Conservation (phyloP, 257 asterid species). For the Gentiana straminea region DNA sequence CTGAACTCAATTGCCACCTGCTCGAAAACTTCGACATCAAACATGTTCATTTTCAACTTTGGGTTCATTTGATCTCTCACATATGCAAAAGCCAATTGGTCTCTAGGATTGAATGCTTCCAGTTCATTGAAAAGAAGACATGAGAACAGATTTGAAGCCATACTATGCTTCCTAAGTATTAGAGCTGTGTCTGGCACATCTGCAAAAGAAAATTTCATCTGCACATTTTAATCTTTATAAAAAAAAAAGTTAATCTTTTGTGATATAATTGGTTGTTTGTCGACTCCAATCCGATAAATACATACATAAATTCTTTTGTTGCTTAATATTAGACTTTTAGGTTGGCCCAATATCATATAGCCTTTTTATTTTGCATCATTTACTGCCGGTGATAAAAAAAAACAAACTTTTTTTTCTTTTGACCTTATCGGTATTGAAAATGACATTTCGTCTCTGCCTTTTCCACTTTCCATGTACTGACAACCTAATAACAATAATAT, state of each 20-base stretch:
- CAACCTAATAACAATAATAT: no score
- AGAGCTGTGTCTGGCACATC: slow-evolving; percentile 93
- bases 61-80: slow-evolving; percentile 80
- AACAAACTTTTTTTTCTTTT: no score
- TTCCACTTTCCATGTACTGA: no score
- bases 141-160: slow-evolving; percentile 46
- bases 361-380: no score
- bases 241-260: not conserved
- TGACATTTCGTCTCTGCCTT: no score
- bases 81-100: slow-evolving; percentile 75
- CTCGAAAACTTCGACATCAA: slow-evolving; percentile 81
- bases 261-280: not conserved
- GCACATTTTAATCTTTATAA: not conserved
- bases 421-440: no score
- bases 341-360: no score
- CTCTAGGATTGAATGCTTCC: slow-evolving; percentile 88
- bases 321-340: no score
- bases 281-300: not conserved
- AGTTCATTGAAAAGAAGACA: slow-evolving; percentile 84
- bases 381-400: no score
- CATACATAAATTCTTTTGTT: no score
- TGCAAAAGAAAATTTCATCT: slow-evolving; percentile 13
- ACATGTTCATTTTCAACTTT: slow-evolving; percentile 56
- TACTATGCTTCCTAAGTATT: slow-evolving; percentile 60
- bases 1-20: slow-evolving; percentile 76